These are phyloP conservation scores for Rhizodiscina lignyota DNA, from an alignment of 495 filamentous ascomycete species.

Conservation along the genomic window DNA sequence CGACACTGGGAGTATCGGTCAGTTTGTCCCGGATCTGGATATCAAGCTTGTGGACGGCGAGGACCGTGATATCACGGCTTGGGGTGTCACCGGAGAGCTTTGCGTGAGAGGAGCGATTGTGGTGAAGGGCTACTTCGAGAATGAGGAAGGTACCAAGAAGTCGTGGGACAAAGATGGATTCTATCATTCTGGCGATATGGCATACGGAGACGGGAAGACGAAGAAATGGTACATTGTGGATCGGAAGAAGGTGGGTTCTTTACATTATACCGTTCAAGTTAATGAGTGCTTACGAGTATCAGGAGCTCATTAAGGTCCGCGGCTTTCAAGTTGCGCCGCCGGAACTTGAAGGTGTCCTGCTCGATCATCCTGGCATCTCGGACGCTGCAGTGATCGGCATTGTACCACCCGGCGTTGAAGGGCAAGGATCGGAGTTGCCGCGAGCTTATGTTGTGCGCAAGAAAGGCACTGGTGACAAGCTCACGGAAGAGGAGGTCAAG, in stretches of 20 bases:
- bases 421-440: slow-evolving; percentile 1
- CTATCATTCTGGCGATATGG: slow-evolving; percentile 8
- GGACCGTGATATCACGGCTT: slow-evolving; percentile 33
- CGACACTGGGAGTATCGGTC: slow-evolving; percentile 28
- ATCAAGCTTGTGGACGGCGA: slow-evolving; percentile 20
- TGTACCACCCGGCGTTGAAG: background rate
- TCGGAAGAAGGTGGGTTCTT: slow-evolving; percentile 14
- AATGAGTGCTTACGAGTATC: slow-evolving; percentile 16
- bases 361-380: slow-evolving; percentile 3
- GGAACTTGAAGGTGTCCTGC: slow-evolving; percentile 16
- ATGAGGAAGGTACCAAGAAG: slow-evolving; percentile 10
- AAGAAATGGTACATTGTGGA: too few species aligned
- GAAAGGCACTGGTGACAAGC: background rate
- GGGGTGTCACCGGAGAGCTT: slow-evolving; percentile 32
- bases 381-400: slow-evolving; percentile 5
- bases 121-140: slow-evolving; percentile 16
- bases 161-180: too few species aligned
- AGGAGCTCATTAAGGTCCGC: slow-evolving; percentile 21
- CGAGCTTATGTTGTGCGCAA: slow-evolving; percentile 7
- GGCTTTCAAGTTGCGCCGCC: slow-evolving; percentile 15
- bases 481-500: slow-evolving; percentile 2
- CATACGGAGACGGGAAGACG: too few species aligned
- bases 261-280: slow-evolving; percentile 7
- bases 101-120: slow-evolving; percentile 12
- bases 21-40: slow-evolving; percentile 3